Base-by-base conservation (phyloP, 1,284 basidiomycete genomes). In the Cryptococcus hybrid region DNA sequence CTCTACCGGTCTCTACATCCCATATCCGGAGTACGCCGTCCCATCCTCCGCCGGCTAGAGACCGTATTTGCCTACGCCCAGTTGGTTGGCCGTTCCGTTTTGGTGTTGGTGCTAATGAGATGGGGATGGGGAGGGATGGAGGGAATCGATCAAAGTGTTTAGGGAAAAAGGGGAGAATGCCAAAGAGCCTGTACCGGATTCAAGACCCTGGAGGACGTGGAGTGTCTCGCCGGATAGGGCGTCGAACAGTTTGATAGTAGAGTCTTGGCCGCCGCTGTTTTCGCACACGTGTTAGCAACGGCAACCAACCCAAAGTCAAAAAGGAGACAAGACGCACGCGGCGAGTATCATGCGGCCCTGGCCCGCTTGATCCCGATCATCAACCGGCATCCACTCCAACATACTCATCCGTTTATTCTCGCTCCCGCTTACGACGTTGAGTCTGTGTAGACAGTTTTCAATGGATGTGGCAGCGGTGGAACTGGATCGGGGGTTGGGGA, bases 261-360 rank as follows among this genome's bases (percentile, higher is more conserved):
- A 69, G 42, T 77, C 75, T 55, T 74, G 71, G 1, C 70, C 73
- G 2, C 73, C 75, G 37, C 49, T 37, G 24, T 24, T 24, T 24
- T 24, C 24, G 24, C 24, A 15, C 36, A 40, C 11, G 11, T 49
- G 52, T 13, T 18, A 47, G 9, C 12, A 36, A 39, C 37, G 8
- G 11, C 11, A 1, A 15, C 43, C 13, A 9, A 24, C 6, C 39
- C 6, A 5, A 42, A 46, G 3, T 9, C 34, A 3, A n/a, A 43
- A 13, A 53, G 5, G 13, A 11, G 30, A 38, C 43, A 2, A 38
- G 12, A 73, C 74, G 68, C 52, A 76, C 73, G 75, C 73, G 40
- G 75, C 75, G 12, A 77, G 52, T 13, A 74, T 59, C 72, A 73
- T n/a, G n/a, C n/a, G n/a, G n/a, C n/a, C n/a, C n/a, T n/a, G n/a